Conservation (phyloP, 345 rosid species). For the Theobroma cacao region DNA sequence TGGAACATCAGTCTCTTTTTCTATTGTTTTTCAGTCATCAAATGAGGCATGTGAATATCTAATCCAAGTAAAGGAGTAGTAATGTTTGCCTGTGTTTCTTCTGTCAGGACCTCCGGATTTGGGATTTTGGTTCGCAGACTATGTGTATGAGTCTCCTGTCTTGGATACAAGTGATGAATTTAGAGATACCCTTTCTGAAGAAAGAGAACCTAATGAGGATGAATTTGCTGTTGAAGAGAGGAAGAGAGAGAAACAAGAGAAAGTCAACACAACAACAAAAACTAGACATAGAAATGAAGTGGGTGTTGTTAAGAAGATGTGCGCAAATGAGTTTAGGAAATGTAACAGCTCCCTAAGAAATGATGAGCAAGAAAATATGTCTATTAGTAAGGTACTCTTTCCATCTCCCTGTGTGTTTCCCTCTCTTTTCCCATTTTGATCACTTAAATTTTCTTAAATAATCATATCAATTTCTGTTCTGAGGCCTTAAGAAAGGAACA, state of each 20-base stretch:
- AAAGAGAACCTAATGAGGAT: conserved; percentile 24
- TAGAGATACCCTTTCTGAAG: conserved; percentile 17
- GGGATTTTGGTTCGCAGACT: conserved; percentile 55
- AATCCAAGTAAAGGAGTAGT: background rate
- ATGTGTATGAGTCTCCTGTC: conserved; percentile 45
- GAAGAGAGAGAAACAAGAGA: conserved; percentile 20
- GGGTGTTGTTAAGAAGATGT: conserved; percentile 15
- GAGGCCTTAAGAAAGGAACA: background rate
- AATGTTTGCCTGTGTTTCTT: conserved; percentile 2
- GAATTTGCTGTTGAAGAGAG: conserved; percentile 28
- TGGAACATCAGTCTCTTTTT: background rate
- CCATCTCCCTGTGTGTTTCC: background rate
- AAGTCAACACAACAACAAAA: conserved; percentile 12
- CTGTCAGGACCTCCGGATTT: conserved; percentile 57
- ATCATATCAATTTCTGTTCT: background rate
- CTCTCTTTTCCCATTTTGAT: background rate
- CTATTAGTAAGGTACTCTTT: conserved; percentile 16
- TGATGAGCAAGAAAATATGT: conserved; percentile 15
- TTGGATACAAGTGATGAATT: conserved; percentile 21
- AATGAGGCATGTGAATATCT: background rate
- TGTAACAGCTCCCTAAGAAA: background rate
- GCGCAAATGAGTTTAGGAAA: conserved; percentile 17
- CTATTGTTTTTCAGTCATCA: background rate
- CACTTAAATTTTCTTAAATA: background rate
- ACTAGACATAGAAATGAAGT: conserved; percentile 19